Base-by-base conservation (phyloP, 768 basidiomycete species). In the Mycena pura region DNA sequence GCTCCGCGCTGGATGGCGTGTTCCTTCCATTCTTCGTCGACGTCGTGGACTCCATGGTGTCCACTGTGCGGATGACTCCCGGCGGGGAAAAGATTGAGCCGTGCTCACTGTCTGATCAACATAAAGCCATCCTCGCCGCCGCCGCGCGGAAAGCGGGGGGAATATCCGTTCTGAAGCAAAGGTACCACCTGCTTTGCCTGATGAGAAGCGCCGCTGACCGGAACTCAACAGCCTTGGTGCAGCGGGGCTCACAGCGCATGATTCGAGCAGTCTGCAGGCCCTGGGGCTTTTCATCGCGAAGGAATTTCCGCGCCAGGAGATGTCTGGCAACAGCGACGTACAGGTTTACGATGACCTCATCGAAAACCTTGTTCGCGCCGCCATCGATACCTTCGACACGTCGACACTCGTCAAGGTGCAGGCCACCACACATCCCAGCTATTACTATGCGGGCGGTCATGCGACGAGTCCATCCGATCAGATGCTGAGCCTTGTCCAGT, bases 21-120 rank as follows among this genome's bases (percentile, higher is more conserved):
- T 56, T 62, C 24, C 52, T 14, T 11, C 38, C 54, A 6, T 62
- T 62, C 45, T 62, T 62, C 40, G 38, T n/a, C 5, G 60, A 56
- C 34, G 60, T 36, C 11, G 32, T 62, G 4, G 38, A n/a, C 9
- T 8, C 58, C 4, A 25, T 60, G 41, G 19, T 46, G 17, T 45
- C 54, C 19, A 9, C 25, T 22, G 54, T 24, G 54, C 17, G 28
- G 5, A 34, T 21, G 9, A 21, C 24, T 36, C 43, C 54, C 1
- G 21, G 19, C 34, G 40, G 52, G n/a, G n/a, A n/a, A 10, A 19
- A 19, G 2, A 36, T 46, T 29, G 15, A 27, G 21, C 19, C 44
- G n/a, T 56, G 54, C 21, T 38, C 54, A 21, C 32, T 56, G 7
- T 19, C 28, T 6, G 29, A 45, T 6, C 24, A 11, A 22, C 54